Base-by-base conservation (phyloP, 306 rosid genomes). In the Pueraria montana region DNA sequence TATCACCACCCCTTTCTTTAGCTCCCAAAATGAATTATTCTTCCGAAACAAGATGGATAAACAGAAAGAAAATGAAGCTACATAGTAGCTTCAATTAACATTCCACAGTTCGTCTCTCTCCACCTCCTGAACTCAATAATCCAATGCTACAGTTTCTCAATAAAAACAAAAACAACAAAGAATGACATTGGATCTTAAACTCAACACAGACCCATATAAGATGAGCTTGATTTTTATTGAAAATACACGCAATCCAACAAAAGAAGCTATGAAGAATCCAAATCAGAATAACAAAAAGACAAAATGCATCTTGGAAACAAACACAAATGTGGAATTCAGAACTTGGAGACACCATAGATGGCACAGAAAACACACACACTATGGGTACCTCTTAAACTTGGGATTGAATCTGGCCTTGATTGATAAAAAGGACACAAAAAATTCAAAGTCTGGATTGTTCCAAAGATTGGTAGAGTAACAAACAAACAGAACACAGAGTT, bases 271-370 rank as follows among this genome's bases (percentile, higher is more conserved):
- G 52, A 63, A 85, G 72, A 77, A 81, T 74, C 55, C 65, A 58
- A 88, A 50, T 17, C 80, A 84, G 30, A 58, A 32, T 43, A 79
- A 12, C 50, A 78, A 20, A 84, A 63, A 18, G 36, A 58, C 71
- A 73, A 40, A 77, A 45, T 55, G 27, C 61, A 55, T 69, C 75
- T 50, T 36, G 56, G 63, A 76, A 81, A 68, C 24, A 74, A 83
- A 78, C 79, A 84, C 21, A 74, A 58, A 66, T 58, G 79, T 46
- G 43, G 68, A 80, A 83, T 84, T 79, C 84, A 86, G 65, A 85
- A 74, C 20, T 83, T 30, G 38, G 34, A 9, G 32, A n/a, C 26
- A 82, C 13, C n/a, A 32, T 3, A 82, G 70, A 85, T 64, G 50
- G 64, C 61, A 50, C 27, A 20, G 4, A 79, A 23, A 75, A 74